Conservation (phyloP, 108 stramenopile genomes). For the Pseudonitzschia multistriata region DNA sequence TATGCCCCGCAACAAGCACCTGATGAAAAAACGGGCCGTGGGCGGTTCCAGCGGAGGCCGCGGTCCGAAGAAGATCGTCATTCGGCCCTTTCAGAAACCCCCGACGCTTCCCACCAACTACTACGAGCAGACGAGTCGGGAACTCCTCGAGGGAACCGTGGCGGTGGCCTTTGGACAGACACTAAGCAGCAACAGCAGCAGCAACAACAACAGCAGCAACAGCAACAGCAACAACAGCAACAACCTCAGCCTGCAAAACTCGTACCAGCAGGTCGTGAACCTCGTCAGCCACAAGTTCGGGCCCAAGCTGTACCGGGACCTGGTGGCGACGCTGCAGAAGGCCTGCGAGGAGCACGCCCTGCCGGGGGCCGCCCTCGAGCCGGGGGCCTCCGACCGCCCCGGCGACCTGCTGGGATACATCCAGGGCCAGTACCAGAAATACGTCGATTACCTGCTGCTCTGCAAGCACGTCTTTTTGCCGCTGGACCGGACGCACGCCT, state of each 20-base stretch:
- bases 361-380: constrained; percentile 20
- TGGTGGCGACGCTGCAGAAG: constrained; percentile 49
- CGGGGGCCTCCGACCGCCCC: background rate
- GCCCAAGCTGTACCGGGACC: constrained; percentile 58
- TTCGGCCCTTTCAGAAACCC: constrained; percentile 74
- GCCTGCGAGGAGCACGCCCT: constrained; percentile 50
- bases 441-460: constrained; percentile 49
- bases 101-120: constrained; percentile 71
- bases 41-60: constrained; percentile 19
- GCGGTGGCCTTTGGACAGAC: constrained; percentile 16
- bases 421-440: constrained; percentile 41
- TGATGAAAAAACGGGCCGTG: constrained; percentile 33
- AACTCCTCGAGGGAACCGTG: constrained; percentile 49
- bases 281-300: constrained; percentile 72
- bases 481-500: constrained; percentile 49
- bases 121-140: constrained; percentile 52
- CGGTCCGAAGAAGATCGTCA: constrained; percentile 51
- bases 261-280: constrained; percentile 72
- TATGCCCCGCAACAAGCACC: constrained; percentile 36
- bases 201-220: background rate
- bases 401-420: constrained; percentile 34
- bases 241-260: constrained; percentile 51
- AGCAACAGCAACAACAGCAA: background rate
- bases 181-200: background rate
- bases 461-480: constrained; percentile 55